phyloP scores from a whole-genome alignment of 441 rosid genomes.

The Omphalea diandra region DNA sequence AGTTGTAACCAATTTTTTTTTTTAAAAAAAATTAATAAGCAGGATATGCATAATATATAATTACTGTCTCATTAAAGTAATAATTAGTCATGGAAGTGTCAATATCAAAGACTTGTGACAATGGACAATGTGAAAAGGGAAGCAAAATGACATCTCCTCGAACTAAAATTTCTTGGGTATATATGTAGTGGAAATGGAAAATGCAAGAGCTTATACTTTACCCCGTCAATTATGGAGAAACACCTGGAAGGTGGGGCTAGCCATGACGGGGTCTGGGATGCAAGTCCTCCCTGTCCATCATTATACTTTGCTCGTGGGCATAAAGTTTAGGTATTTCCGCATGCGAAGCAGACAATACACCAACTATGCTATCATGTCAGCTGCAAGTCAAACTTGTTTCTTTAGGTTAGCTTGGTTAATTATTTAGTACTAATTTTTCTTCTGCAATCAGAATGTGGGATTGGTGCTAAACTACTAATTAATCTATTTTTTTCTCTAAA shows the following conservation, averaged over 20 bases:
- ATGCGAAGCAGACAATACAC: not conserved
- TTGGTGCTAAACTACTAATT: too few species aligned
- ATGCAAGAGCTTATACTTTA: too few species aligned
- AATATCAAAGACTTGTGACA: not conserved
- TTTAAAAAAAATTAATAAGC: too few species aligned
- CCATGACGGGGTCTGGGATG: not conserved
- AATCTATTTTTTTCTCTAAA: too few species aligned
- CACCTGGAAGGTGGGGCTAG: constrained; percentile 5
- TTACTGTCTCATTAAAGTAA: not conserved
- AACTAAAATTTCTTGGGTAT: not conserved
- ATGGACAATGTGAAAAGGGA: constrained; percentile 6
- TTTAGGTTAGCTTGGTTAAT: not conserved
- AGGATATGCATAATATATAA: too few species aligned
- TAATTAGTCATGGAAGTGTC: not conserved
- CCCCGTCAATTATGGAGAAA: constrained; percentile 33
- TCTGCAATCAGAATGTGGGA: too few species aligned
- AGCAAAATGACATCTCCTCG: not conserved
- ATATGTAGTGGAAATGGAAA: not conserved
- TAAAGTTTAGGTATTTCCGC: too few species aligned
- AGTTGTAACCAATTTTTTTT: too few species aligned
- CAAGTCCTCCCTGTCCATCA: not conserved
- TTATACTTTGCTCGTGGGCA: not conserved
- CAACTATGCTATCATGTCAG: not conserved
- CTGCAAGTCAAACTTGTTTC: not conserved
- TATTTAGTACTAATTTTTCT: too few species aligned